Conservation (phyloP, 2,329 filamentous ascomycete genomes). For the Sordariomycetes sp. region DNA sequence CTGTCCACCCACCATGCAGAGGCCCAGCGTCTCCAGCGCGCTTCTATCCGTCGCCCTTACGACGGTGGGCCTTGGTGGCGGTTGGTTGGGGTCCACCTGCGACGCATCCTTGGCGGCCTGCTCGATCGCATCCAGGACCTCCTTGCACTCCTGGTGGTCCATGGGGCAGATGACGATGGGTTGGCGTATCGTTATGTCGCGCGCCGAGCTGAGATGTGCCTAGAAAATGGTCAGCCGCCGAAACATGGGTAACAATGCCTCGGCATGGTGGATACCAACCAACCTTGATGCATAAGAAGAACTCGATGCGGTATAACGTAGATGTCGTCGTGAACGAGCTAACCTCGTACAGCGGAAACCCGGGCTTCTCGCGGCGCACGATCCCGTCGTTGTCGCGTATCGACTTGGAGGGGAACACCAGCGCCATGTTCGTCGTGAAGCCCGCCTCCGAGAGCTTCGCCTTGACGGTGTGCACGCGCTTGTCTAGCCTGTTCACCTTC, state of each 20-base stretch:
- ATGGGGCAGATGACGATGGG: slow-evolving; percentile 94
- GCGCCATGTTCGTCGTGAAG: slow-evolving; percentile 83
- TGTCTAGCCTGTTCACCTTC: slow-evolving; percentile 78
- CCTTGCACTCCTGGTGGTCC: slow-evolving; percentile 90
- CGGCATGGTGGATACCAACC: not conserved
- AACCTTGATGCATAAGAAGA: slow-evolving; percentile 84
- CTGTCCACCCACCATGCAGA: slow-evolving; percentile 53
- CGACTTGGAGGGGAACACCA: slow-evolving; percentile 87
- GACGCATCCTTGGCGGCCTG: slow-evolving; percentile 90
- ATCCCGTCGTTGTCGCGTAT: slow-evolving; percentile 79
- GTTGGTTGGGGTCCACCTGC: slow-evolving; percentile 76
- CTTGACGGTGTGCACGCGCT: slow-evolving; percentile 71
- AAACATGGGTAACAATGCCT: not conserved
- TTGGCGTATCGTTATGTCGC: slow-evolving; percentile 80
- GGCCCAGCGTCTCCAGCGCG: slow-evolving; percentile 47
- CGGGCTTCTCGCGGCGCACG: slow-evolving; percentile 71
- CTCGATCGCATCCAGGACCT: slow-evolving; percentile 97
- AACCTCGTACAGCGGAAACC: slow-evolving; percentile 82
- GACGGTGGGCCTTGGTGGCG: slow-evolving; percentile 75
- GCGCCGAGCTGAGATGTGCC: slow-evolving; percentile 79
- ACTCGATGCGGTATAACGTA: slow-evolving; percentile 96
- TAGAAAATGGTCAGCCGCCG: slow-evolving; percentile 24
- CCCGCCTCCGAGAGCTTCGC: slow-evolving; percentile 82
- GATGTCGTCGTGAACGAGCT: slow-evolving; percentile 89
- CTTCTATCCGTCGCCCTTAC: slow-evolving; percentile 66